Conservation (phyloP, 2,329 filamentous ascomycete genomes). For the Ophiocordyceps polyrhachis-furcata region DNA sequence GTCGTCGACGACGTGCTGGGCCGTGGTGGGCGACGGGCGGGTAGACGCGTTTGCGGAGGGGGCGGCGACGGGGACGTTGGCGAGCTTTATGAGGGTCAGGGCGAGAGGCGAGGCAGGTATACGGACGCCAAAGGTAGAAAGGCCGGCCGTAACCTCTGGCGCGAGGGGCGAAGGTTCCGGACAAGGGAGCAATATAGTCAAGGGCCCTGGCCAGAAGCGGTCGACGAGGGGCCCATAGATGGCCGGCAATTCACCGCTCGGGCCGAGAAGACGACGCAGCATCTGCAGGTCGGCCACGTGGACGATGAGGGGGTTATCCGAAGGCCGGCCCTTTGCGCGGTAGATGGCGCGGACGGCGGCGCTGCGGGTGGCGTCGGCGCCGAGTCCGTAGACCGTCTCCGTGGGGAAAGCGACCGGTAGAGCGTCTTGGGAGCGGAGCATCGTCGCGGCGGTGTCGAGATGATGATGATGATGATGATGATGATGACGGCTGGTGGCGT, state of each 20-base stretch:
- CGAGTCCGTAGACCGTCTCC: constrained; percentile 91
- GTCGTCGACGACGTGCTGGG: constrained; percentile 76
- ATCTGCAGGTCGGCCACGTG: constrained; percentile 72
- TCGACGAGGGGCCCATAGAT: constrained; percentile 66
- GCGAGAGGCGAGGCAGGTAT: constrained; percentile 81
- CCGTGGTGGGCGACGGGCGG: constrained; percentile 77
- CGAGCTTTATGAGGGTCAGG: constrained; percentile 64
- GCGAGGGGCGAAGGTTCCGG: constrained; percentile 53
- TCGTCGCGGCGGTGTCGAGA: constrained; percentile 45
- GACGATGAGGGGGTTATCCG: constrained; percentile 89
- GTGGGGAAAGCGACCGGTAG: constrained; percentile 88
- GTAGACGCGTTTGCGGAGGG: constrained; percentile 92
- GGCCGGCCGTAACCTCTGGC: constrained; percentile 76
- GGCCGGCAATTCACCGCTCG: constrained; percentile 35
- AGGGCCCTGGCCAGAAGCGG: constrained; percentile 82
- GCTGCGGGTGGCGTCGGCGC: constrained; percentile 83
- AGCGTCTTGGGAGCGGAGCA: constrained; percentile 41
- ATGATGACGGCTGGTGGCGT: constrained; percentile 12
- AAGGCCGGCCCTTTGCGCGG: constrained; percentile 70
- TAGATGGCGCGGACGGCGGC: constrained; percentile 82
- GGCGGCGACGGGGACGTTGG: constrained; percentile 64
- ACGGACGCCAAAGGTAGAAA: constrained; percentile 71
- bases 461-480: constrained; percentile 18
- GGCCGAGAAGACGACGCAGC: constrained; percentile 41
- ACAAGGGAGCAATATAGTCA: constrained; percentile 77